A percentile compares a stretch with the other conserved stretches of the same genome.
Evolutionary conservation across 768 basidiomycete genomes (phyloP).

Genomic region (Astraeus odoratus): DNA sequence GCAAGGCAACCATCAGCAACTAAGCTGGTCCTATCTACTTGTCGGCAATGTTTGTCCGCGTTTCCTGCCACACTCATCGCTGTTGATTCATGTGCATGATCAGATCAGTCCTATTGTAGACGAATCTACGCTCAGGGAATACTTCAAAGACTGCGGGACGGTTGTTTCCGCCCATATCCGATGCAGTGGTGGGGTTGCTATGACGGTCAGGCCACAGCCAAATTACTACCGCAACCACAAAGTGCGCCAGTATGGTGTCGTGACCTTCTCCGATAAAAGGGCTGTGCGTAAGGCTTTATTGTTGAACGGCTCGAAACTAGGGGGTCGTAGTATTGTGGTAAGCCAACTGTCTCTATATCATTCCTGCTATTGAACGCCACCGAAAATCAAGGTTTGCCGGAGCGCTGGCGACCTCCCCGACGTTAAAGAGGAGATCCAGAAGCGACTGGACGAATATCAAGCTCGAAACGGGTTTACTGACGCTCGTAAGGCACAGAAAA

Average conservation of each 20-base stretch:
- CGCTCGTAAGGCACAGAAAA: constrained; percentile 15
- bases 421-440: constrained; percentile 22
- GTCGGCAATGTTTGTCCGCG: constrained; percentile 56
- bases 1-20: constrained; percentile 4
- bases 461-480: constrained; percentile 13
- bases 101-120: constrained; percentile 28
- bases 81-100: constrained; percentile 4
- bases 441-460: constrained; percentile 20
- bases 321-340: constrained; percentile 37
- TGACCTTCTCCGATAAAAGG: constrained; percentile 35
- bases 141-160: constrained; percentile 21
- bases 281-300: constrained; percentile 37
- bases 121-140: constrained; percentile 14
- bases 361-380: not conserved
- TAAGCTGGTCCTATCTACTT: constrained; percentile 34
- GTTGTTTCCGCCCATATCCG: constrained; percentile 18
- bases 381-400: constrained; percentile 18
- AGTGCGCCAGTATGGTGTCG: constrained; percentile 44
- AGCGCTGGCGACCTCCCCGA: constrained; percentile 29
- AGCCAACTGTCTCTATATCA: constrained; percentile 10
- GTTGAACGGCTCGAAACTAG: constrained; percentile 31
- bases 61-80: not conserved
- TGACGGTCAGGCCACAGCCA: constrained; percentile 19
- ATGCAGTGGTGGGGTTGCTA: constrained; percentile 28
- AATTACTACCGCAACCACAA: constrained; percentile 30